Percentiles rank a stretch among this genome's conserved stretches.
phyloP scores from a whole-genome alignment of 139 green algal genomes.

The Eudorina sp. region DNA sequence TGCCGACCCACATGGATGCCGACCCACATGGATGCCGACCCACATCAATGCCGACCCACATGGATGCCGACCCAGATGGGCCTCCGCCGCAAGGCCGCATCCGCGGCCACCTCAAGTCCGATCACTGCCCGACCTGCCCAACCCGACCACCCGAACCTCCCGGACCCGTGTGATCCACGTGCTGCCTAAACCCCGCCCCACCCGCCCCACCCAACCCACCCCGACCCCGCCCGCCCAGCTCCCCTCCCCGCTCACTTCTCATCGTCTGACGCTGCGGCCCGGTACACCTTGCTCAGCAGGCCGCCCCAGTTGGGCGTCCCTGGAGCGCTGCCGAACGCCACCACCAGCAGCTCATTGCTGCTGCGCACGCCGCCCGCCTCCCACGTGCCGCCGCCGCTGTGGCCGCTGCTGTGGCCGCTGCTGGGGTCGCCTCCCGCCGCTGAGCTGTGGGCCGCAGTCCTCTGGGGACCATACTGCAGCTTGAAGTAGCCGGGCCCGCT shows the following conservation, averaged over 20 bases:
- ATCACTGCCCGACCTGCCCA: too few relatives aligned
- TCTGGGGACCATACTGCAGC: conserved; percentile 65
- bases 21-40: too few relatives aligned
- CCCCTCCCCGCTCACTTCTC: conserved; percentile 28
- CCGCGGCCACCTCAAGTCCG: too few relatives aligned
- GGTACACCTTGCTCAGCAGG: conserved; percentile 75
- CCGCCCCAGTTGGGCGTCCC: conserved; percentile 96
- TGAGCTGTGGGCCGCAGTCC: background rate
- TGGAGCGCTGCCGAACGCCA: conserved; percentile 94
- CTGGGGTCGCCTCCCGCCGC: background rate
- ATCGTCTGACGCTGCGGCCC: background rate
- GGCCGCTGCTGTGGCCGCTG: background rate
- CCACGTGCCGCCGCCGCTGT: conserved; percentile 68
- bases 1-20: too few relatives aligned
- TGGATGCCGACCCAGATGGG: too few relatives aligned
- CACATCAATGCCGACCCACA: too few relatives aligned
- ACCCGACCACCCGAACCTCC: too few relatives aligned
- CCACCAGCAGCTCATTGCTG: conserved; percentile 77
- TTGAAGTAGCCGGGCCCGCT: conserved; percentile 86
- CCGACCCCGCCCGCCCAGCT: too few relatives aligned
- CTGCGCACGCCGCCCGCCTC: conserved; percentile 80
- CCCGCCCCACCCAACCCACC: too few relatives aligned
- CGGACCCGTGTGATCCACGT: too few relatives aligned
- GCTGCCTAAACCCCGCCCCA: too few relatives aligned
- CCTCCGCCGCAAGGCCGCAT: too few relatives aligned